Percentiles rank a stretch among this genome's conserved stretches.
phyloP scores from a whole-genome alignment of 2,329 filamentous ascomycete genomes.

The Talaromyces funiculosus region DNA sequence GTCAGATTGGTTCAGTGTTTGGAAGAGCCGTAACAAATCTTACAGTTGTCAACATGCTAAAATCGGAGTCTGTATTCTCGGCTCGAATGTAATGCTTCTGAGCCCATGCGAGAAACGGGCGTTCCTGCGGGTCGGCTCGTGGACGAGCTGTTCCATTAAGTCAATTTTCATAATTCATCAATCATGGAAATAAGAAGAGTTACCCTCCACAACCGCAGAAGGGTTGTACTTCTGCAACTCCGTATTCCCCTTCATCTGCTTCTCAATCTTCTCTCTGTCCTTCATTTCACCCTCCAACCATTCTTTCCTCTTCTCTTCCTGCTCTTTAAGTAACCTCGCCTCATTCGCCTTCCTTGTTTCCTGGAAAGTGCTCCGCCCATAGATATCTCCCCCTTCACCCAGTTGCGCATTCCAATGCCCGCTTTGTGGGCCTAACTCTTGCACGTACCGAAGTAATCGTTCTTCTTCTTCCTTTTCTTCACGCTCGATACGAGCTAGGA shows the following conservation, averaged over 20 bases:
- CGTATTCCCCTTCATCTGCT: constrained; percentile 30
- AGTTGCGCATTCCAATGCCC: constrained; percentile 38
- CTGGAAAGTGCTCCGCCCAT: constrained; percentile 39
- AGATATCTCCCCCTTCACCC: constrained; percentile 38
- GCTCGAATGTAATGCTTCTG: constrained; percentile 39
- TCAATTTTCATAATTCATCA: not conserved
- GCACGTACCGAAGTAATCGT: constrained; percentile 32
- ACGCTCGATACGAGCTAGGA: constrained; percentile 40
- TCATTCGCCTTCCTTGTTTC: constrained; percentile 37
- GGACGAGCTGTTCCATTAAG: constrained; percentile 26
- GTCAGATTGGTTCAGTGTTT: not conserved
- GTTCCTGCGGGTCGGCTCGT: constrained; percentile 35
- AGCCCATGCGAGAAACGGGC: constrained; percentile 38
- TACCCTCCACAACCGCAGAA: constrained; percentile 32
- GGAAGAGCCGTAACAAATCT: not conserved
- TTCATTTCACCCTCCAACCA: constrained; percentile 50
- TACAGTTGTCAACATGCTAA: constrained; percentile 33
- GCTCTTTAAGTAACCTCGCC: constrained; percentile 34
- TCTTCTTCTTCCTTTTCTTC: constrained; percentile 35
- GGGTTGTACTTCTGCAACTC: constrained; percentile 33
- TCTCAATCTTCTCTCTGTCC: constrained; percentile 30
- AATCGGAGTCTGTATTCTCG: constrained; percentile 30
- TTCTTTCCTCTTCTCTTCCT: constrained; percentile 45
- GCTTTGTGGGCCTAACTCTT: constrained; percentile 41
- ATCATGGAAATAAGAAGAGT: not conserved